Base-by-base conservation (phyloP, 2,329 filamentous ascomycete genomes). In the Xylaria polymorpha region DNA sequence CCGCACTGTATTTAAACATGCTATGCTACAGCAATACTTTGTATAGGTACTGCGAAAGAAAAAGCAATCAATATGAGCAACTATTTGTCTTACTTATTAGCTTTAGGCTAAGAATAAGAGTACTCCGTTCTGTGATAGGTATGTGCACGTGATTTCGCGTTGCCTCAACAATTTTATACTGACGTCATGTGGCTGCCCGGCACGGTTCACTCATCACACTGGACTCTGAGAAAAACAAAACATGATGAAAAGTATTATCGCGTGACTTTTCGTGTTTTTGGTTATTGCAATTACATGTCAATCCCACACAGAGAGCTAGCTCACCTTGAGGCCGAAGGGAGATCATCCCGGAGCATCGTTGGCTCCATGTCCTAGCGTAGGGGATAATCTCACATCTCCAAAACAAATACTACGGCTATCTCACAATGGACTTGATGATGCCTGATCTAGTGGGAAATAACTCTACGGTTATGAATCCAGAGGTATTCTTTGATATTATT, bases 61-160 rank as follows among this genome's bases (percentile, higher is more conserved):
- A 32, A 53, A 10, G 1, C 50, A 14, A 44, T 53, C 12, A 2
- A 46, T 35, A 43, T 32, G 25, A 43, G 18, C 41, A n/a, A 7
- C n/a, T 22, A 22, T 35, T 35, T 1, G 15, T 43, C 22, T 53
- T 41, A 60, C 53, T 29, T 46, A 39, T 39, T 8, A 20, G n/a
- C 15, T 64, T 35, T 29, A 12, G 6, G 57, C 29, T 43, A 3
- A 25, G 22, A 7, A 59, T 43, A 50, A 9, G 12, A 53, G 35
- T 20, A 51, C 44, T 37, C n/a, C n/a, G 39, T 43, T 41, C 41
- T 61, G 20, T 20, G 20, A 41, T 20, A 41, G 35, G 41, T 46
- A 59, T 14, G 46, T 55, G 46, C 63, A 67, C 44, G 53, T 59
- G 53, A 66, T 56, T 55, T 63, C 67, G 59, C 39, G 59, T 50